Percentiles rank a stretch among this genome's conserved stretches.
phyloP scores from a whole-genome alignment of 225 moss, liverwort and hornwort species.

The Neckera pumila region DNA sequence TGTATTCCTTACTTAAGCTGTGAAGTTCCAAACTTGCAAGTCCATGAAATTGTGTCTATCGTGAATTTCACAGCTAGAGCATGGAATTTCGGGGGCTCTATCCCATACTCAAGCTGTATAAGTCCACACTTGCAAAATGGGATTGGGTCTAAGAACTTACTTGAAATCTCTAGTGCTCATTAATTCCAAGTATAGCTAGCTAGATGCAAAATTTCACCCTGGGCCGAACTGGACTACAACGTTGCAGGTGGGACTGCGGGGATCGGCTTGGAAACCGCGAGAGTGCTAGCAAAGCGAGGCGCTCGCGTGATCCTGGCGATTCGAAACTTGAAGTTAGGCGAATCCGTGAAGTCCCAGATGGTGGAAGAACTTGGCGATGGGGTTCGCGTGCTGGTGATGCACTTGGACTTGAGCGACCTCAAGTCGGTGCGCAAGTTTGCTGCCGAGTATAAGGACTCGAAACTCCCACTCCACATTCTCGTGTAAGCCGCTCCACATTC shows the following conservation, averaged over 20 bases:
- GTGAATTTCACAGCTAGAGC: not conserved
- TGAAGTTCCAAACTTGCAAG: not conserved
- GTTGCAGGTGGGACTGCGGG: slow-evolving; percentile 13
- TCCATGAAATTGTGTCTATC: not conserved
- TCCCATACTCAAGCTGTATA: not conserved
- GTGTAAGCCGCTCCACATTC: not conserved
- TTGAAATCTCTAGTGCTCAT: not conserved
- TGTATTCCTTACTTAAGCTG: not conserved
- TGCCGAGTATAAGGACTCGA: not conserved
- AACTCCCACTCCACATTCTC: slow-evolving; percentile 30
- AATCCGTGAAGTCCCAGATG: slow-evolving; percentile 17
- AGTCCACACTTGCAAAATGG: not conserved
- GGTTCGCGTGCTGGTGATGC: slow-evolving; percentile 17
- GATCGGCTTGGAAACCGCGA: slow-evolving; percentile 22
- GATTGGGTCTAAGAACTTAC: not conserved
- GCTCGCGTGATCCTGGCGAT: slow-evolving; percentile 24
- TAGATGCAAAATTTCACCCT: not conserved
- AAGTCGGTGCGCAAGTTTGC: slow-evolving; percentile 20
- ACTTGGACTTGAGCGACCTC: slow-evolving; percentile 21
- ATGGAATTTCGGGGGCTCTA: not conserved
- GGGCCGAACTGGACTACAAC: not conserved
- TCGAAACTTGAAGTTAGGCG: slow-evolving; percentile 14
- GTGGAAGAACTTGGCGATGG: not conserved
- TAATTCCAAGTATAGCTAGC: not conserved
- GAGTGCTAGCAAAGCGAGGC: slow-evolving; percentile 26